Percentiles rank a stretch among this genome's conserved stretches.
Evolutionary conservation across 805 yeast genomes (phyloP).

Genomic region (Candida dajiaensis): DNA sequence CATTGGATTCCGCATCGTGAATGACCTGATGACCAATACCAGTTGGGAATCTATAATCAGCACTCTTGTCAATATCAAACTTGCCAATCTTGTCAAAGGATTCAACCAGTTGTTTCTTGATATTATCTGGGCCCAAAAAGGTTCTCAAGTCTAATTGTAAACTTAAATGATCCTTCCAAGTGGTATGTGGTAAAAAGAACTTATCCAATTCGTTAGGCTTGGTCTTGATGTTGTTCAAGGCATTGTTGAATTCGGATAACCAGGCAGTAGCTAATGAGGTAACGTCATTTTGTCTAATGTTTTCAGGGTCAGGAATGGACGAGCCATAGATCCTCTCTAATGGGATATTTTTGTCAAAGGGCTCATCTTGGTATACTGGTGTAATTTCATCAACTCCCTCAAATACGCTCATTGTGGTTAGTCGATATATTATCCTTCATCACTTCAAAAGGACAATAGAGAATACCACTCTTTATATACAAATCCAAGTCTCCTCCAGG

Average conservation of each 20-base stretch:
- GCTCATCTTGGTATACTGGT: slow-evolving; percentile 20
- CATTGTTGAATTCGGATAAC: slow-evolving; percentile 26
- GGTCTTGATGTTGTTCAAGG: slow-evolving; percentile 10
- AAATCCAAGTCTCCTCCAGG: no score
- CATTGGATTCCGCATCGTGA: slow-evolving; percentile 23
- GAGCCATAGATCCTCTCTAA: slow-evolving; percentile 25
- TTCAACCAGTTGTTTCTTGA: slow-evolving; percentile 16
- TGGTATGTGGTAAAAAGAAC: slow-evolving; percentile 24
- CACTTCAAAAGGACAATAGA: no score
- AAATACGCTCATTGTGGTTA: slow-evolving; percentile 14
- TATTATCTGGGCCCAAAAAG: slow-evolving; percentile 26
- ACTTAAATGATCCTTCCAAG: slow-evolving; percentile 35
- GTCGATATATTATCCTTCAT: no score
- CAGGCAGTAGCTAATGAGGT: slow-evolving; percentile 24
- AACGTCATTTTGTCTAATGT: slow-evolving; percentile 22
- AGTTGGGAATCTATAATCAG: slow-evolving; percentile 26
- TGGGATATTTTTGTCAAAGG: slow-evolving; percentile 24
- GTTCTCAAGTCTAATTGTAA: slow-evolving; percentile 30
- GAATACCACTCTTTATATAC: neutral
- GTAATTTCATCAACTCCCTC: slow-evolving; percentile 20
- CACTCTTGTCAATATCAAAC: slow-evolving; percentile 25
- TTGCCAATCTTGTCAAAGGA: slow-evolving; percentile 20
- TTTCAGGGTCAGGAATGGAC: slow-evolving; percentile 22
- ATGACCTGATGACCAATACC: slow-evolving; percentile 25
- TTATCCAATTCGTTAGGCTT: slow-evolving; percentile 17